Percentiles rank a stretch among this genome's conserved stretches.
phyloP scores from a whole-genome alignment of 495 filamentous ascomycete genomes.

The Xylaria nigripes region DNA sequence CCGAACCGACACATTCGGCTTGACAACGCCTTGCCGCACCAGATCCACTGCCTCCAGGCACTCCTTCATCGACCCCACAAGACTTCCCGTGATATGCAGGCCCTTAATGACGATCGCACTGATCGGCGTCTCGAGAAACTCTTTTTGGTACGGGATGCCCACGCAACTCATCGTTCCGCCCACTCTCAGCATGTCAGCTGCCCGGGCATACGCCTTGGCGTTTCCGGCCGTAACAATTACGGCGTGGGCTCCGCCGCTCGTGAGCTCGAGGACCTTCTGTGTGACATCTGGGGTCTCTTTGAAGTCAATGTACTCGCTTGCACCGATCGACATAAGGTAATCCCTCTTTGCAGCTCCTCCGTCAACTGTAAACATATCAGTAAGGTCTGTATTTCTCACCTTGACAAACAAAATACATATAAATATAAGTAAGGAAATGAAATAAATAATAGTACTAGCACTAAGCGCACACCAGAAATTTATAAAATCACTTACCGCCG shows the following conservation, averaged over 20 bases:
- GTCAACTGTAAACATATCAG: slow-evolving; percentile 22
- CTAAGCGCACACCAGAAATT: too few species aligned
- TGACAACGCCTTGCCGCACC: slow-evolving; percentile 38
- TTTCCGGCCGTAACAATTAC: slow-evolving; percentile 37
- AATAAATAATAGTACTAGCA: too few species aligned
- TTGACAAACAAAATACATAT: not conserved
- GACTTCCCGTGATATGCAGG: slow-evolving; percentile 37
- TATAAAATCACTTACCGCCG: slow-evolving; percentile 14
- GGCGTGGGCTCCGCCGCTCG: slow-evolving; percentile 29
- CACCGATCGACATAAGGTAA: slow-evolving; percentile 36
- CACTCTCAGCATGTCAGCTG: slow-evolving; percentile 44
- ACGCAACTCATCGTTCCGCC: slow-evolving; percentile 44
- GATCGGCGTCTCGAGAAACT: slow-evolving; percentile 38
- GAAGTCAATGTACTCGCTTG: slow-evolving; percentile 41
- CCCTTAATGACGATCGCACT: slow-evolving; percentile 44
- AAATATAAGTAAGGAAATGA: not conserved
- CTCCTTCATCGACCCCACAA: slow-evolving; percentile 44
- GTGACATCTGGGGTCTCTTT: slow-evolving; percentile 26
- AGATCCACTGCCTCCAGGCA: slow-evolving; percentile 46
- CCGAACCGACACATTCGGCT: slow-evolving; percentile 37
- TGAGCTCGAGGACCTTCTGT: slow-evolving; percentile 34
- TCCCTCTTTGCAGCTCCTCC: slow-evolving; percentile 35
- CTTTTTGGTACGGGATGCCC: slow-evolving; percentile 39
- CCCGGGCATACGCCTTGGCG: slow-evolving; percentile 38
- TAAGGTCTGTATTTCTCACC: not conserved